These are phyloP conservation scores for Lyophyllum semitale DNA, from an alignment of 768 basidiomycete genomes.

Conservation along the genomic window DNA sequence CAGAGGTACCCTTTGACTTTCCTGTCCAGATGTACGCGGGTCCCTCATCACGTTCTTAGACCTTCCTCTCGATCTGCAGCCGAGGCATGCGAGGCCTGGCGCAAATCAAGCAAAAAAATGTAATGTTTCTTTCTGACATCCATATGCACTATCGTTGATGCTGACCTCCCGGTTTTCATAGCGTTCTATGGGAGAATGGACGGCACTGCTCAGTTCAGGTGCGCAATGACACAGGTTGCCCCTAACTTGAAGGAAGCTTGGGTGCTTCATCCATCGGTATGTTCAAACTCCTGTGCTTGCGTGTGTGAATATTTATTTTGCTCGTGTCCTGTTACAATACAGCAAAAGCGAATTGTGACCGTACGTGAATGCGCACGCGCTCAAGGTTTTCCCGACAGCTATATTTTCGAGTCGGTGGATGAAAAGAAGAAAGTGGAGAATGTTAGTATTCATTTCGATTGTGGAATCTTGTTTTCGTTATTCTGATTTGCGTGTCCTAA, in stretches of 20 bases:
- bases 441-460: constrained; percentile 39
- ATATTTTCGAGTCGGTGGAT: constrained; percentile 57
- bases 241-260: constrained; percentile 53
- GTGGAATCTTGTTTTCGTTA: not conserved
- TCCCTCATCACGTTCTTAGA: constrained; percentile 27
- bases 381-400: constrained; percentile 78
- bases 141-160: not conserved
- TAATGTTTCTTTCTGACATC: constrained; percentile 20
- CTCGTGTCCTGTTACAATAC: not conserved
- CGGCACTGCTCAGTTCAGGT: constrained; percentile 54
- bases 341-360: constrained; percentile 75
- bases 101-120: constrained; percentile 24
- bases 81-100: constrained; percentile 30
- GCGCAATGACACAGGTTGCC: constrained; percentile 57
- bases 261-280: constrained; percentile 44
- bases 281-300: constrained; percentile 1
- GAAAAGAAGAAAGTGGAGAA: constrained; percentile 42
- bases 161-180: constrained; percentile 19
- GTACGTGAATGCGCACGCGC: constrained; percentile 71
- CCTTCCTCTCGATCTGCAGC: constrained; percentile 41
- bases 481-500: constrained; percentile 4
- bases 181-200: constrained; percentile 62
- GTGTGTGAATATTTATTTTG: not conserved
- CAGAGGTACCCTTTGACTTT: constrained; percentile 32
- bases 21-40: not conserved